These are phyloP conservation scores for Trichosporon asahii DNA, from an alignment of 1,284 basidiomycete species.

Conservation along the genomic window DNA sequence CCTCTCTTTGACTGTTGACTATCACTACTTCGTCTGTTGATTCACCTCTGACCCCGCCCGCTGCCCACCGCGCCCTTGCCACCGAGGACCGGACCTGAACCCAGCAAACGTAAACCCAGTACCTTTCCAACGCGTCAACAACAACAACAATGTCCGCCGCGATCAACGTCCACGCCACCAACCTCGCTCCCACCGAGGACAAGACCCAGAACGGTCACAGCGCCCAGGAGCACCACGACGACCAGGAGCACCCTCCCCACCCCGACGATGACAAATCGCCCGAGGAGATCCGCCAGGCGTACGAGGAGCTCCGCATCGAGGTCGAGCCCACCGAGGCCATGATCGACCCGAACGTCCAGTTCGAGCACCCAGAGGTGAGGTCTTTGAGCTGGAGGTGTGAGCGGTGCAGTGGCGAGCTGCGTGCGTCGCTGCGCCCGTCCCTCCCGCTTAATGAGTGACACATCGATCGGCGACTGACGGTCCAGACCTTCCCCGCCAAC, in stretches of 20 bases:
- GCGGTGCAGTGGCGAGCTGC: background rate
- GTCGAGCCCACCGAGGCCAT: constrained; percentile 36
- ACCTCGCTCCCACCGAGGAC: background rate
- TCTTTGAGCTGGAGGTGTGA: background rate
- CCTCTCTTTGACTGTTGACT: background rate
- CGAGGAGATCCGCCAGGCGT: constrained; percentile 24
- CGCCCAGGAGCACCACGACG: background rate
- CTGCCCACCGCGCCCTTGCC: background rate
- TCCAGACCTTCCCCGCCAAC: constrained; percentile 20
- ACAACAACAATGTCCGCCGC: constrained; percentile 3
- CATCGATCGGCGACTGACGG: background rate
- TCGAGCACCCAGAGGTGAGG: constrained; percentile 40
- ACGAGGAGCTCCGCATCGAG: constrained; percentile 43
- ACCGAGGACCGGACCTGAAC: background rate
- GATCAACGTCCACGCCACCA: background rate
- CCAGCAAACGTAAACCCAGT: background rate
- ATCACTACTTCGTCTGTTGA: background rate
- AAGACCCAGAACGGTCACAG: background rate
- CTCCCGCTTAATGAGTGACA: background rate
- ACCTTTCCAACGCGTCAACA: background rate
- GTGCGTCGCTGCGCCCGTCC: background rate
- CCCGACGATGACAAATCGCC: constrained; percentile 8
- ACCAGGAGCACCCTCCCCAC: background rate
- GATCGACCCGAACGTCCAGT: constrained; percentile 36
- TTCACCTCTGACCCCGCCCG: background rate